Conservation (phyloP, 2,329 filamentous ascomycete genomes). For the Pyrenochaeta sp. region DNA sequence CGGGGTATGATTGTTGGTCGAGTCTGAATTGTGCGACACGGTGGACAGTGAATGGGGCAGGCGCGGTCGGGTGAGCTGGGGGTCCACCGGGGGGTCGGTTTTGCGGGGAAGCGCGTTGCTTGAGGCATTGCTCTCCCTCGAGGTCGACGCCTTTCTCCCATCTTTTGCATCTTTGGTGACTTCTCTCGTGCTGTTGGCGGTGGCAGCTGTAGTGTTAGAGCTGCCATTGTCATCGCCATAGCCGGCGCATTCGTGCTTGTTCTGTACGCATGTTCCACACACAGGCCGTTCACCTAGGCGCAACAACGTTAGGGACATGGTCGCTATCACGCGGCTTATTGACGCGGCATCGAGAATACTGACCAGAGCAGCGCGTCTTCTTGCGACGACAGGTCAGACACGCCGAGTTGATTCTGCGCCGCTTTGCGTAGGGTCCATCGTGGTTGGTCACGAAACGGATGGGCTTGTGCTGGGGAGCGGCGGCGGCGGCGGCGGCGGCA, state of each 20-base stretch:
- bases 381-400: constrained; percentile 58
- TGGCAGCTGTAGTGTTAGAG: too few species aligned
- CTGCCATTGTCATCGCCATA: constrained; percentile 56
- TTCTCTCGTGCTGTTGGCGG: constrained; percentile 23
- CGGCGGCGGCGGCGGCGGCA: too few species aligned
- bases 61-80: constrained; percentile 36
- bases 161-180: constrained; percentile 26
- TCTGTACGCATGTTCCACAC: constrained; percentile 57
- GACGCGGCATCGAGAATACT: constrained; percentile 6
- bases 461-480: constrained; percentile 42
- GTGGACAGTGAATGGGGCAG: constrained; percentile 28
- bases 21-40: constrained; percentile 32
- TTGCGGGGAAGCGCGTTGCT: constrained; percentile 17
- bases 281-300: constrained; percentile 47
- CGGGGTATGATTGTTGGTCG: constrained; percentile 22
- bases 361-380: constrained; percentile 59
- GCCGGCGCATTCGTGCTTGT: constrained; percentile 57
- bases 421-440: constrained; percentile 52
- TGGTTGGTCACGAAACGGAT: constrained; percentile 53
- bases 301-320: constrained; percentile 10
- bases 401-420: constrained; percentile 50
- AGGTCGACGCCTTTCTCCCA: constrained; percentile 28
- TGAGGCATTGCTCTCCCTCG: constrained; percentile 24
- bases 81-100: constrained; percentile 27
- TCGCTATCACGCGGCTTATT: not conserved